Conservation (phyloP, 305 asterid species). For the Andrographis paniculata region DNA sequence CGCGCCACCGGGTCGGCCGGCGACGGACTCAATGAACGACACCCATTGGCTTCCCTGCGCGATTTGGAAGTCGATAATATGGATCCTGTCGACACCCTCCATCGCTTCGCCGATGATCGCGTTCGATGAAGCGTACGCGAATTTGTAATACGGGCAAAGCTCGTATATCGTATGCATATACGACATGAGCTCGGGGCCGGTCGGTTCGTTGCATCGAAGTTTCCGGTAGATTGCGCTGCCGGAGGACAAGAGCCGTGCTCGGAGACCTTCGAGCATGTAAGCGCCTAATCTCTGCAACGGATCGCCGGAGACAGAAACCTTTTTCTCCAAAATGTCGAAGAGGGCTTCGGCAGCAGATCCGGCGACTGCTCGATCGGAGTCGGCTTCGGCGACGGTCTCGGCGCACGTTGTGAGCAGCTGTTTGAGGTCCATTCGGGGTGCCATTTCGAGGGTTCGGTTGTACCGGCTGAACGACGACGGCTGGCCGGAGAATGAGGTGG, state of each 20-base stretch:
- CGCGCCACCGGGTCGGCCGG: constrained; percentile 63
- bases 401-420: constrained; percentile 47
- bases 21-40: constrained; percentile 48
- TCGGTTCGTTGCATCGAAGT: constrained; percentile 77
- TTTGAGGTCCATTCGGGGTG: constrained; percentile 62
- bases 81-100: constrained; percentile 60
- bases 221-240: constrained; percentile 86
- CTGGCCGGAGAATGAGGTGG: constrained; percentile 44
- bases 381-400: constrained; percentile 41
- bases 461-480: constrained; percentile 38
- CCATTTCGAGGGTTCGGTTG: constrained; percentile 51
- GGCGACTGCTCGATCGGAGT: constrained; percentile 32
- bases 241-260: constrained; percentile 64
- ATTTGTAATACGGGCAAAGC: constrained; percentile 78
- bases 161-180: constrained; percentile 70
- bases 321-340: constrained; percentile 54
- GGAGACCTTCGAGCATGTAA: constrained; percentile 83
- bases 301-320: constrained; percentile 79
- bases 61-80: constrained; percentile 75
- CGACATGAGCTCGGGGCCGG: constrained; percentile 68
- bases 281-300: constrained; percentile 81
- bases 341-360: constrained; percentile 52
- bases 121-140: constrained; percentile 73
- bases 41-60: constrained; percentile 97
- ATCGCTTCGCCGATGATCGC: constrained; percentile 63